Evolutionary conservation across 169 alveolate genomes (phyloP).

Genomic region (Eimeria maxima): DNA sequence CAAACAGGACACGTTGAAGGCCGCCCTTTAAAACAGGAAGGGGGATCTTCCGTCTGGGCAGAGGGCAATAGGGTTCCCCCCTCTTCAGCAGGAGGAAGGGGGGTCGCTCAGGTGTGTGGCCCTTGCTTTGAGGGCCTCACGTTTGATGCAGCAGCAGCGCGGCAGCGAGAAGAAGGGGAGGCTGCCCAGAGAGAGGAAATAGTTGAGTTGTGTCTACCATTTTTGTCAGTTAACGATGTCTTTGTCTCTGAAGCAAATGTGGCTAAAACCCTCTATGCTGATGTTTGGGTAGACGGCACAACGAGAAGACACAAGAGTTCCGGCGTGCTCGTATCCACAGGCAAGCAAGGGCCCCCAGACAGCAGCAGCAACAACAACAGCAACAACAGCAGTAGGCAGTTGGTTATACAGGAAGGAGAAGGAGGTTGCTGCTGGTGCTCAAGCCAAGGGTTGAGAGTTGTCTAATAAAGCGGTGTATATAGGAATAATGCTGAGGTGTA

Average conservation of each 20-base stretch:
- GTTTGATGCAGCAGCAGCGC: constrained; percentile 9
- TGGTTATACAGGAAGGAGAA: not conserved
- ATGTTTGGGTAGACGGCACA: constrained; percentile 68
- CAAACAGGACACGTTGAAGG: not conserved
- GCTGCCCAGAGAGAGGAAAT: not conserved
- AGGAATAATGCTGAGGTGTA: not conserved
- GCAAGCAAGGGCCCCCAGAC: constrained; percentile 9
- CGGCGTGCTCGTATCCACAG: constrained; percentile 82
- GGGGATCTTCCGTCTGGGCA: not conserved
- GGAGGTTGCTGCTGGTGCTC: not conserved
- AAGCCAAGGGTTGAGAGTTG: not conserved
- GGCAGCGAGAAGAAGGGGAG: not conserved
- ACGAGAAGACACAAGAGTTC: constrained; percentile 79
- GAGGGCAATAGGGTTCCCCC: not conserved
- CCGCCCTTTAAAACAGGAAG: not conserved
- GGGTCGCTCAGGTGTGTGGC: not conserved
- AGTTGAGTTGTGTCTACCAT: constrained; percentile 11
- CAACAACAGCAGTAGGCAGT: not conserved
- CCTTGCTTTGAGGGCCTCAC: constrained; percentile 4
- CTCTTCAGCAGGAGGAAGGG: not conserved
- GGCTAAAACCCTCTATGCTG: constrained; percentile 79
- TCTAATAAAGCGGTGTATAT: not conserved
- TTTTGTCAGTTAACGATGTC: constrained; percentile 80
- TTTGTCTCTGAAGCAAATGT: constrained; percentile 71
- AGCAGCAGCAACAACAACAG: constrained; percentile 2